Evolutionary conservation across 306 rosid species (phyloP), one percentile per base, ranked within the genome.

Genomic region (Fagus sylvatica): DNA sequence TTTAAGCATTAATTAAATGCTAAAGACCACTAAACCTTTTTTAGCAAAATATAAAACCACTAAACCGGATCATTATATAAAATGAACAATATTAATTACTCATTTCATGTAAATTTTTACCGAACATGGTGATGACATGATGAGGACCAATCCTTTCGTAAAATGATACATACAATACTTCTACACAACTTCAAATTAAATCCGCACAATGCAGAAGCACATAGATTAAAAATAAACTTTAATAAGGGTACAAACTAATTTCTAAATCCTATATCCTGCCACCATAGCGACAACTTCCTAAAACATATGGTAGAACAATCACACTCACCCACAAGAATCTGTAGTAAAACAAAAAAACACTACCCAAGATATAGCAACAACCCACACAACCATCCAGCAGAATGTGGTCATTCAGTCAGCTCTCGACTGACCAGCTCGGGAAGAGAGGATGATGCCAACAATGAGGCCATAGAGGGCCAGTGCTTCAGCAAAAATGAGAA

Each of bases 391-490:
- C 42, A 41, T 53, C 56, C 15, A 33, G 33, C 34, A 28, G 28
- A 83, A 68, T 66, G 71, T 32, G 42, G 65, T 15, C 41, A 19
- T 33, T 84, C 76, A 87, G 19, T 85, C 91, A n/a, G 91, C 89
- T 75, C 91, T 85, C 3, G 91, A 87, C 80, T 87, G 91, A 43
- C 89, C 89, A 33, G 91, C 86, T 62, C 91, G 91, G 22, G 91
- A 87, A 32, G 89, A 87, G 81, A 87, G 91, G 72, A 87, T 87
- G 78, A 87, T 87, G 46, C 91, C 91, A 12, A 87, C 91, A 37
- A 87, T 87, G 68, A 87, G 91, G 72, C 91, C 91, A 22, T 87
- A 87, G 2, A 87, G 82, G 5, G 91, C 91, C 40, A 87, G 91
- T 9, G 91, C 91, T 80, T 87, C 91, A 0, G 90, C 90, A 9